Evolutionary conservation across 345 rosid genomes (phyloP), one percentile per base, ranked within the genome.

Genomic region (Eucalyptus pumila): DNA sequence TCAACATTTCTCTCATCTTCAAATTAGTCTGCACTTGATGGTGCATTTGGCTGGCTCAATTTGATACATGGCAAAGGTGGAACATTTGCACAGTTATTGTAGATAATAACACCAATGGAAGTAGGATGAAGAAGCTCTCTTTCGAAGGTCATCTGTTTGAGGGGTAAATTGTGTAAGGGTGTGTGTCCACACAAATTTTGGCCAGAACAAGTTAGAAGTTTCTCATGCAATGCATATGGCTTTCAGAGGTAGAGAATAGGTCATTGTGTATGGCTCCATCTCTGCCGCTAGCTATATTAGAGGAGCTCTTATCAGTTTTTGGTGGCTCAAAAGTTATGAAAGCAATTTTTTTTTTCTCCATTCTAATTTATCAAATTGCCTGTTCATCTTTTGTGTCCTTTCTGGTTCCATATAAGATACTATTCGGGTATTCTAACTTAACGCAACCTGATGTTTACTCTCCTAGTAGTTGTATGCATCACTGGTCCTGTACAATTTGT

Each of bases 41-140:
- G 85, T 51, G 80, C 44, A 65, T 87, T 50, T 87, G 87, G 89
- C 88, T 45, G 27, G 69, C 88, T 89, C 88, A 91, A 92, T 91
- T 88, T 87, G 87, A 87, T 49, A 88, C 89, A 58, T 88, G 89
- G 88, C 80, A 67, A 91, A 90, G 86, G 42, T 80, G 56, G 91
- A 93, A 91, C 90, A 89, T 89, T 90, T 91, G 91, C 89, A 89
- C 88, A 91, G 86, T 86, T 90, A 58, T 85, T 93, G 95, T 93
- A 92, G 89, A 93, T 93, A 91, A 89, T 72, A 54, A 90, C 89
- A 76, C 87, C 47, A 40, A 76, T 40, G 85, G 47, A 76, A 76
- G 47, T 76, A 76, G 85, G 85, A 40, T 76, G 85, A 76, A 76
- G 47, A 76, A 76, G 47, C 30, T 76, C 47, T 76, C 30, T 40